Conservation (phyloP, 345 rosid species). For the Gossypium bickii region DNA sequence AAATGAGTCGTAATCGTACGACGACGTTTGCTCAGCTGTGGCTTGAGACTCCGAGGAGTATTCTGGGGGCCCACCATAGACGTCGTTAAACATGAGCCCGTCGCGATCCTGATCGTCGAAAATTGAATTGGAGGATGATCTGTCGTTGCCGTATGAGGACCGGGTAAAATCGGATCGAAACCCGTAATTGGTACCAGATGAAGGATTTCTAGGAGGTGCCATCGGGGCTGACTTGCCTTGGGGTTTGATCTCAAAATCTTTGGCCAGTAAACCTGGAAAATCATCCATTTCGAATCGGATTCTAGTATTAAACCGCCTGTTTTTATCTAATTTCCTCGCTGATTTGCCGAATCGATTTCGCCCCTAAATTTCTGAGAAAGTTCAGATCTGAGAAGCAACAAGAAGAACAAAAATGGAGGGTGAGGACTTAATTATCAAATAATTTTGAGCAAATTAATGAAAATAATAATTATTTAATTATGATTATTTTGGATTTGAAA, state of each 20-base stretch:
- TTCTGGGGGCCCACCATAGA: conserved; percentile 51
- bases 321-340: neutral
- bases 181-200: conserved; percentile 26
- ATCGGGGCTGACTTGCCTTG: conserved; percentile 81
- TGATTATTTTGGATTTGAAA: neutral
- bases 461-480: neutral
- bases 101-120: conserved; percentile 43
- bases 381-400: conserved; percentile 17
- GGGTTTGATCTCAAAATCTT: conserved; percentile 65
- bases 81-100: conserved; percentile 38
- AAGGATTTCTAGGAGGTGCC: conserved; percentile 39
- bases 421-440: conserved; percentile 19
- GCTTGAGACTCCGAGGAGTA: conserved; percentile 36
- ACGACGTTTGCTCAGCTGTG: conserved; percentile 11
- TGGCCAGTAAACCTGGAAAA: conserved; percentile 49
- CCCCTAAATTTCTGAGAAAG: conserved; percentile 3
- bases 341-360: neutral
- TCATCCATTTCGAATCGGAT: conserved; percentile 50
- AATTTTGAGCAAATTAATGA: neutral
- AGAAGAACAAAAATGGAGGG: conserved; percentile 13
- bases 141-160: conserved; percentile 19
- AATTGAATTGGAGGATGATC: conserved; percentile 25
- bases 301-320: neutral
- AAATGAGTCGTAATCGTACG: conserved; percentile 49
- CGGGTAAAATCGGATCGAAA: conserved; percentile 30